These are phyloP conservation scores for Fistulina hepatica DNA, from an alignment of 1,284 basidiomycete genomes.

Conservation along the genomic window DNA sequence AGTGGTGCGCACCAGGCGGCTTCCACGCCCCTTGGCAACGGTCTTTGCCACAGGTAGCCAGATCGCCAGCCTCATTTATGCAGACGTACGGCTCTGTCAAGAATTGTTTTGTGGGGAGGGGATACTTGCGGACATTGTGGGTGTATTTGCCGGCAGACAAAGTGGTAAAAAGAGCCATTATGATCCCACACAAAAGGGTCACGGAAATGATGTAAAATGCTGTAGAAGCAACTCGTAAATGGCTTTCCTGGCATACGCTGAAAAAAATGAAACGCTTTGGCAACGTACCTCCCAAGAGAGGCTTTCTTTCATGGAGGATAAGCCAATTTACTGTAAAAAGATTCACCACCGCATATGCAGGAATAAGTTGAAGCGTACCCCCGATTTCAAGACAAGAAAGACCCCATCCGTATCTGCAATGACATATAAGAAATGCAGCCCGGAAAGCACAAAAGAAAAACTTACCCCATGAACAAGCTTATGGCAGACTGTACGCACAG, in stretches of 20 bases:
- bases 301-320: constrained; percentile 19
- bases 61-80: constrained; percentile 24
- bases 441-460: too few species aligned
- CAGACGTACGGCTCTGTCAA: constrained; percentile 36
- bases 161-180: constrained; percentile 27
- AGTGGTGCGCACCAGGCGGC: constrained; percentile 41
- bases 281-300: constrained; percentile 25
- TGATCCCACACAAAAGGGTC: constrained; percentile 21
- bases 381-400: background rate
- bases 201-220: constrained; percentile 25
- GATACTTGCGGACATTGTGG: constrained; percentile 24
- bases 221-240: constrained; percentile 11
- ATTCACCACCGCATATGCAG: background rate
- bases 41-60: constrained; percentile 29
- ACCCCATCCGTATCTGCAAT: constrained; percentile 1
- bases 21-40: constrained; percentile 36
- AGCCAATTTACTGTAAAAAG: constrained; percentile 29
- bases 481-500: too few species aligned
- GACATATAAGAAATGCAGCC: constrained; percentile 3
- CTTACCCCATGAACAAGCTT: too few species aligned
- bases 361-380: background rate
- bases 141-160: constrained; percentile 26
- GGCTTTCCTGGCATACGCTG: background rate
- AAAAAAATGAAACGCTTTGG: background rate
- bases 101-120: constrained; percentile 21